phyloP scores from a whole-genome alignment of 148 eudicot species.

The Polygonum maritimum region DNA sequence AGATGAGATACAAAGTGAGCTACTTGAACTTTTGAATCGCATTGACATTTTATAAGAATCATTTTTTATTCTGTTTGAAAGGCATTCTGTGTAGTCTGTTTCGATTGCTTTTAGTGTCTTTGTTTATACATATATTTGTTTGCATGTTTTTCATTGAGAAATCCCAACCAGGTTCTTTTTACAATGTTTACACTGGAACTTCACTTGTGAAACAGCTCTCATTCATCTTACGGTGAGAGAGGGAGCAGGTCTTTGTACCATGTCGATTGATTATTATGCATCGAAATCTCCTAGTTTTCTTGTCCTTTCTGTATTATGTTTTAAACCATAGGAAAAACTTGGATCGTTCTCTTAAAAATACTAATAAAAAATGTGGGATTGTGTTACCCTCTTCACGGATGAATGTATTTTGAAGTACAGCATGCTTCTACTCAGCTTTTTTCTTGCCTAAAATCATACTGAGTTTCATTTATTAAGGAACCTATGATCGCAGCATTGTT shows the following conservation, averaged over 20 bases:
- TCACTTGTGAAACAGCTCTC: not conserved
- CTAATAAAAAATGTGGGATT: too few species aligned
- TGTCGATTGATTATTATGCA: not conserved
- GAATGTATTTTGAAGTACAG: not conserved
- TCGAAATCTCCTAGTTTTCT: not conserved
- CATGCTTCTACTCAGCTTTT: not conserved
- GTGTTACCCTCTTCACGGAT: not conserved
- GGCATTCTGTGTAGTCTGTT: not conserved
- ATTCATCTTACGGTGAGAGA: not conserved
- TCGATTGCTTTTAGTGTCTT: not conserved
- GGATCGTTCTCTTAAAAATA: too few species aligned
- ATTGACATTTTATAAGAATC: not conserved
- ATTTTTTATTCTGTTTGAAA: not conserved
- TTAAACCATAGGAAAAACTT: not conserved
- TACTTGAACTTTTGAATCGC: constrained; percentile 6
- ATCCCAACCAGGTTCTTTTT: not conserved
- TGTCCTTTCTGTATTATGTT: not conserved
- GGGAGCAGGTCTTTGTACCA: not conserved
- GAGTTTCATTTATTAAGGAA: not conserved
- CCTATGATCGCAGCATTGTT: not conserved
- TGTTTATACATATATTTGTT: not conserved
- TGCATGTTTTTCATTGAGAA: not conserved
- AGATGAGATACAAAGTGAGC: constrained; percentile 79
- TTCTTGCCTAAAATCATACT: not conserved
- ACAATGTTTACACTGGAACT: not conserved